These are phyloP conservation scores for Suillus variegatus DNA, from an alignment of 768 basidiomycete genomes.

Conservation along the genomic window DNA sequence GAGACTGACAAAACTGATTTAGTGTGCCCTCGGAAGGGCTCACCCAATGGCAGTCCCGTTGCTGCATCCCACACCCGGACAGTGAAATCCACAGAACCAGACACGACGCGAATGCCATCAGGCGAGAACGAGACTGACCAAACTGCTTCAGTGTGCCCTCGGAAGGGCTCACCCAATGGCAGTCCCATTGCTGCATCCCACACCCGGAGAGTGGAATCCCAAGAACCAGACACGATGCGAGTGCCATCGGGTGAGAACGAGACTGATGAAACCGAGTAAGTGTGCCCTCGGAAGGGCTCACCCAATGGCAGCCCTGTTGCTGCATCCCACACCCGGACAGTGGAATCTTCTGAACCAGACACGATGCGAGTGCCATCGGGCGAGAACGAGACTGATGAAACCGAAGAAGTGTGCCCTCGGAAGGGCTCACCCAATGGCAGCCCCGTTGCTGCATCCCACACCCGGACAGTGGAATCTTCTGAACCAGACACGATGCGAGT, in stretches of 20 bases:
- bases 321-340: constrained; percentile 14
- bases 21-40: background rate
- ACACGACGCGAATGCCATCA: constrained; percentile 4
- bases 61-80: constrained; percentile 14
- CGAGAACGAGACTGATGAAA: constrained; percentile 1
- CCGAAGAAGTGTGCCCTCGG: background rate
- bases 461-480: constrained; percentile 13
- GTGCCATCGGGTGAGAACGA: constrained; percentile 20
- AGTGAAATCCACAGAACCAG: background rate
- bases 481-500: constrained; percentile 15
- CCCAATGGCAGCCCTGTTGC: constrained; percentile 19
- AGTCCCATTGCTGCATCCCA: constrained; percentile 14
- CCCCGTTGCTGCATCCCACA: constrained; percentile 17
- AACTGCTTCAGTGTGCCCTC: background rate
- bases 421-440: background rate
- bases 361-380: constrained; percentile 7
- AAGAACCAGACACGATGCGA: constrained; percentile 21
- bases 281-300: background rate
- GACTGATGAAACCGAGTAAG: constrained; percentile 11
- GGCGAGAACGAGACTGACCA: background rate
- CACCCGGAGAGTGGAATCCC: constrained; percentile 15
- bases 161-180: background rate
- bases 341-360: background rate
- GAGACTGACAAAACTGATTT: background rate
- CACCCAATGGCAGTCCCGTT: constrained; percentile 18